Evolutionary conservation across 2,329 filamentous ascomycete species (phyloP), one percentile per base, ranked within the genome.

Genomic region (Neofusicoccum sp.): DNA sequence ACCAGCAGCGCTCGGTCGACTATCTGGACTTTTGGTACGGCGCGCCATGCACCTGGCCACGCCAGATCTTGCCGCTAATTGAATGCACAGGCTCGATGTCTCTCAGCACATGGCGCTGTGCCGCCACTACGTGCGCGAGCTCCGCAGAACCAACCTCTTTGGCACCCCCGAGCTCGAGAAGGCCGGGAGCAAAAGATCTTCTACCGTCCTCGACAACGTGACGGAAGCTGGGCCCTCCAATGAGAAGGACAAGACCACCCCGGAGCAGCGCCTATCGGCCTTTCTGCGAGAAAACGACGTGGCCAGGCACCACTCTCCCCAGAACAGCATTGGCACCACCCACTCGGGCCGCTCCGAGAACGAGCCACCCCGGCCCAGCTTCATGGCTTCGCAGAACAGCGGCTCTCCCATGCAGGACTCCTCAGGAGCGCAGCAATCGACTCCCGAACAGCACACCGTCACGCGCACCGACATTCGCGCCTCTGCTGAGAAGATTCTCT

Each of bases 91-190:
- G 95, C 92, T 99, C 71, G 95, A 99, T 88, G 95, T 99, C 65
- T 94, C 95, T 14, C 95, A 99, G 76, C 95, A 99, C 80, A 97
- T 98, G 89, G 97, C 94, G 28, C 85, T 99, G 63, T 99, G 92
- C 76, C 90, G 96, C 56, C 93, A 98, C 78, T 99, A 97, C 80
- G 95, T 99, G 22, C 92, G 95, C 72, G 93, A 97, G 78, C 85
- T 99, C 61, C 91, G 95, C 69, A 86, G 95, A 67, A 98, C 94
- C 29, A 93, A 98, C 66, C 87, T 99, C 56, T 87, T 98, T 64
- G 91, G 92, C 47, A 99, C 95, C 0, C 95, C 95, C 12, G 95
- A 99, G 67, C 83, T 92, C 61, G 92, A 97, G 69, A 93, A 90
- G 75, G 82, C 86, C 62, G 61, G 52, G 0, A 96, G 92, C 66